These are phyloP conservation scores for Neocatenulostroma microsporum DNA, from an alignment of 2,329 filamentous ascomycete genomes.

Conservation along the genomic window DNA sequence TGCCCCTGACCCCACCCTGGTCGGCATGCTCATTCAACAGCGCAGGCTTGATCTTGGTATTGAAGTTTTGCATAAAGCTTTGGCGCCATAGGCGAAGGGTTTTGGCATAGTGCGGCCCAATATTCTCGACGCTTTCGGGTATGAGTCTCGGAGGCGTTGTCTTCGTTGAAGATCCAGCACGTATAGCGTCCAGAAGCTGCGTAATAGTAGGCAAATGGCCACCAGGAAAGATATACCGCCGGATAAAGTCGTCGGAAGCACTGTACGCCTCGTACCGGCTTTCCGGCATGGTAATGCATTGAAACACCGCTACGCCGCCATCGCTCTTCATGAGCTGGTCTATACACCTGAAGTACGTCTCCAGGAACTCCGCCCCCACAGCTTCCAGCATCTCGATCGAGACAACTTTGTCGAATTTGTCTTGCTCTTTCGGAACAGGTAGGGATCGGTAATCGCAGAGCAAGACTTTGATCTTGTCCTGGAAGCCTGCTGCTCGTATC, in stretches of 20 bases:
- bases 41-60: slow-evolving; percentile 52
- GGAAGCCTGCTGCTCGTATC: slow-evolving; percentile 54
- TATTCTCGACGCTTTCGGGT: slow-evolving; percentile 61
- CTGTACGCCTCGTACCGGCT: slow-evolving; percentile 57
- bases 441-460: slow-evolving; percentile 62
- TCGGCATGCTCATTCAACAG: slow-evolving; percentile 48
- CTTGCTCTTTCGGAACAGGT: slow-evolving; percentile 36
- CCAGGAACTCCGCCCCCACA: slow-evolving; percentile 59
- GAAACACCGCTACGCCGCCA: slow-evolving; percentile 61
- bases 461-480: slow-evolving; percentile 54
- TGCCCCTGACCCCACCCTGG: too few species aligned
- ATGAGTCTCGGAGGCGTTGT: slow-evolving; percentile 44
- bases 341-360: slow-evolving; percentile 59
- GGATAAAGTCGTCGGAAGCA: slow-evolving; percentile 64
- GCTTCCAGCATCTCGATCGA: slow-evolving; percentile 74
- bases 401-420: slow-evolving; percentile 60
- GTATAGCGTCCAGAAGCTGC: slow-evolving; percentile 59
- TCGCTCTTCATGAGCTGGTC: slow-evolving; percentile 57
- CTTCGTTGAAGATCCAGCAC: slow-evolving; percentile 48
- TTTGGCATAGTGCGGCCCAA: slow-evolving; percentile 65
- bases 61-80: slow-evolving; percentile 57
- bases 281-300: slow-evolving; percentile 72
- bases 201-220: slow-evolving; percentile 61
- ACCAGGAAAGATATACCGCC: slow-evolving; percentile 72
- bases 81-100: slow-evolving; percentile 62